phyloP scores from a whole-genome alignment of 495 filamentous ascomycete species.

The Xylona heveae region DNA sequence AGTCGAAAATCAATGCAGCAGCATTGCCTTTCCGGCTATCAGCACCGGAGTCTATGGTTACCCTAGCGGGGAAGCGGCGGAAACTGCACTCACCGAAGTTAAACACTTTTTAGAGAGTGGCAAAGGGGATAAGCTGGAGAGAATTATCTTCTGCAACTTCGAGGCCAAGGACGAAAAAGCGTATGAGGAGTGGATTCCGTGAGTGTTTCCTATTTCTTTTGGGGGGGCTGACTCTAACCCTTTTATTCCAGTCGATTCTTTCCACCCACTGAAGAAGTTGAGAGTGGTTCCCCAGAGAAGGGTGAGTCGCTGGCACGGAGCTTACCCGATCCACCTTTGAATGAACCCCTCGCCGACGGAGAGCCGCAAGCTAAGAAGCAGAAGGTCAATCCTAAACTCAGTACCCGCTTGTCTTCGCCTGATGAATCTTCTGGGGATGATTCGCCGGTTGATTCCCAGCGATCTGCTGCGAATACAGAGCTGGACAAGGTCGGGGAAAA shows the following conservation, averaged over 20 bases:
- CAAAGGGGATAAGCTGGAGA: conserved; percentile 35
- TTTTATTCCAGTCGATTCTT: conserved; percentile 13
- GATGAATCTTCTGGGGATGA: no score
- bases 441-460: no score
- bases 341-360: conserved; percentile 10
- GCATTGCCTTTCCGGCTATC: conserved; percentile 62
- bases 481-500: no score
- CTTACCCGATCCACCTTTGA: conserved; percentile 15
- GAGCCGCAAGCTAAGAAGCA: conserved; percentile 16
- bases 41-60: conserved; percentile 88
- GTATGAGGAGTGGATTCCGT: conserved; percentile 55
- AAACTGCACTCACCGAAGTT: conserved; percentile 43
- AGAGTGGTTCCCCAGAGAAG: conserved; percentile 4
- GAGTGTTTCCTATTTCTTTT: conserved; percentile 17
- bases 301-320: conserved; percentile 11
- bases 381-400: no score
- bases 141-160: conserved; percentile 67
- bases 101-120: conserved; percentile 43
- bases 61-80: conserved; percentile 49
- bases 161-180: conserved; percentile 51
- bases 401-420: no score
- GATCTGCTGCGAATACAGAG: no score
- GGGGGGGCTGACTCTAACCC: not conserved
- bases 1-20: conserved; percentile 36
- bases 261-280: conserved; percentile 13